Conservation (phyloP, 345 rosid species). For the Ceriops tagal region DNA sequence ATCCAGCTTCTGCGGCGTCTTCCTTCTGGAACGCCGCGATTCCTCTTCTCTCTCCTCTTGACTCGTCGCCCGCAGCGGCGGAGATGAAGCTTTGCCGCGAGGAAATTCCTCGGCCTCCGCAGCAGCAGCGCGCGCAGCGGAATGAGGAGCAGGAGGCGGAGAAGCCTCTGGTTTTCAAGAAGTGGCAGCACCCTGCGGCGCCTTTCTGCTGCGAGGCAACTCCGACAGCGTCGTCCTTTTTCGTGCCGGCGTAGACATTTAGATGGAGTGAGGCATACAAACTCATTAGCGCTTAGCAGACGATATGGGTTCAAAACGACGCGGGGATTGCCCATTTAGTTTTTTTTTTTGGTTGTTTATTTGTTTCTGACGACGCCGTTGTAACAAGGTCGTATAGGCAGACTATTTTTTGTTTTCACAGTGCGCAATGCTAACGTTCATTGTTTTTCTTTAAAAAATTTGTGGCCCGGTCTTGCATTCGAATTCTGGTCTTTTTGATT, state of each 20-base stretch:
- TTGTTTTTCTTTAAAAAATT: too few relatives aligned
- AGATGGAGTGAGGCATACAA: too few relatives aligned
- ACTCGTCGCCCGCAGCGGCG: slow-evolving; percentile 46
- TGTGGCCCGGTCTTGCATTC: too few relatives aligned
- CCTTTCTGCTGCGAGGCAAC: slow-evolving; percentile 56
- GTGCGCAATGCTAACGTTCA: too few relatives aligned
- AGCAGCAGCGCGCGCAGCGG: background rate
- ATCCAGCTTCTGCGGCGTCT: slow-evolving; percentile 35
- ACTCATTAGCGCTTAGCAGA: too few relatives aligned
- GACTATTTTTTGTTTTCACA: too few relatives aligned
- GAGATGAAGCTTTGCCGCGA: slow-evolving; percentile 34
- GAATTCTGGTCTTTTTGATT: too few relatives aligned
- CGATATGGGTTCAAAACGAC: too few relatives aligned
- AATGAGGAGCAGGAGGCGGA: slow-evolving; percentile 23
- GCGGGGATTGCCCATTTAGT: too few relatives aligned
- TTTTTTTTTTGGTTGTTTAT: too few relatives aligned
- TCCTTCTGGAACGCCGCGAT: slow-evolving; percentile 72
- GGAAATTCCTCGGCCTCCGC: slow-evolving; percentile 2
- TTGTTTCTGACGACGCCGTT: too few relatives aligned
- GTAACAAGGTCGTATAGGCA: too few relatives aligned
- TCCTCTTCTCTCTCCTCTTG: slow-evolving; percentile 82
- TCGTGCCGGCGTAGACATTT: slow-evolving; percentile 48
- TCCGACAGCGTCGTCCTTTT: slow-evolving; percentile 41
- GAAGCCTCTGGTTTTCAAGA: slow-evolving; percentile 48
- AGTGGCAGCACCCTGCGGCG: slow-evolving; percentile 96